Base-by-base conservation (phyloP, 257 asterid genomes). In the Salvia splendens region DNA sequence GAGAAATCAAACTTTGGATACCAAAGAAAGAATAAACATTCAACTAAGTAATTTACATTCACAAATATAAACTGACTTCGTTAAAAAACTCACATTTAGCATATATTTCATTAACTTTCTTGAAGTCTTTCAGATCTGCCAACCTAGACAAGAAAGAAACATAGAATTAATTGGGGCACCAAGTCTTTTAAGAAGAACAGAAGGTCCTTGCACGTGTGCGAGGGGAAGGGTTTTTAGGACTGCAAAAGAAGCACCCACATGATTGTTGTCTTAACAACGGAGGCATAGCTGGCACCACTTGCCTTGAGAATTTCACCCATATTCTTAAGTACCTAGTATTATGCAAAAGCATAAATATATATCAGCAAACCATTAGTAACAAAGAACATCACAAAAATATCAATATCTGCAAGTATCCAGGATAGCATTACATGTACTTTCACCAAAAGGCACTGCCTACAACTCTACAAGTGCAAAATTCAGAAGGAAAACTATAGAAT, bases 241-340 rank as follows among this genome's bases (percentile, higher is more conserved):
- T 43, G 43, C 41, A 54, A 8, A 45, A 79, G 41, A 67, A 64
- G 54, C 63, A 72, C 96, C 12, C 67, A 94, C 99, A 94, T 81
- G 75, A 94, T 94, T 53, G 99, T 94, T 43, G 99, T 94, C 95
- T 94, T 94, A 70, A 91, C 99, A 73, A 94, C 99, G 6, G 97
- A 88, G 67, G 95, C 74, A 70, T 94, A 94, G 89, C 79, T 75
- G 68, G 80, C 87, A 32, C 97, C 99, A 59, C 96, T 72, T 61
- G 96, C 99, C 85, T 94, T 88, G 64, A 94, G 95, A 77, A 94
- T 94, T 82, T 91, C 96, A 12, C 99, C 99, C 86, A 94, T 87
- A 72, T 94, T 94, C 85, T 91, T 91, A 61, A 94, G 92, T 71
- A 87, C 91, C 99, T 94, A 75, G 69, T 6, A 14, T 57, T 62